Evolutionary conservation across 345 rosid genomes (phyloP).

Genomic region (Streptanthus diversifolius): DNA sequence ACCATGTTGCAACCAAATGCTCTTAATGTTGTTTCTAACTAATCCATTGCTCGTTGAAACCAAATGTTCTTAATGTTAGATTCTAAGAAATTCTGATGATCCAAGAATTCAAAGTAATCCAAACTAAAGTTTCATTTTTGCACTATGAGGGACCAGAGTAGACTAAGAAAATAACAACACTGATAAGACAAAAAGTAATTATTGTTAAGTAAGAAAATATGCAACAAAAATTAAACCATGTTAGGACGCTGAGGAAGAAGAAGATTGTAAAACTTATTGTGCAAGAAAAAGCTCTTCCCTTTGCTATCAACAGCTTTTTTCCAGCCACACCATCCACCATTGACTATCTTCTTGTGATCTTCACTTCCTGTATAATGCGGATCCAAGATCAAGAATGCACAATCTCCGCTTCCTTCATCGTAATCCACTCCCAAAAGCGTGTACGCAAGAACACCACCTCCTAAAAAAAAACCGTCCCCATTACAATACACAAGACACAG

Average conservation of each 20-base stretch:
- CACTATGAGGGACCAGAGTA: neutral
- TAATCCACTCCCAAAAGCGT: slow-evolving; percentile 83
- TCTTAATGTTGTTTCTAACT: too few relatives aligned
- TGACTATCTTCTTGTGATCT: slow-evolving; percentile 76
- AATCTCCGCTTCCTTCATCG: slow-evolving; percentile 74
- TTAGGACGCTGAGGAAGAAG: slow-evolving; percentile 83
- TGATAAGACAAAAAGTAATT: neutral
- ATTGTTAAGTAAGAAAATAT: neutral
- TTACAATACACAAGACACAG: neutral
- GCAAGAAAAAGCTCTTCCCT: slow-evolving; percentile 84
- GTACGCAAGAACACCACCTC: slow-evolving; percentile 97
- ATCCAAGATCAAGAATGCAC: slow-evolving; percentile 86
- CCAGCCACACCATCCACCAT: slow-evolving; percentile 98
- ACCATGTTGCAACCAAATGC: too few relatives aligned
- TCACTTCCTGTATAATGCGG: slow-evolving; percentile 84
- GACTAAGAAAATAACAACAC: neutral
- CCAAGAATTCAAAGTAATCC: neutral
- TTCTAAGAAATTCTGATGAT: neutral
- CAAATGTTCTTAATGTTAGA: too few relatives aligned
- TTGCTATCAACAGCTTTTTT: slow-evolving; percentile 82
- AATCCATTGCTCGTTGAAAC: too few relatives aligned
- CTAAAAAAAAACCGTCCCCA: slow-evolving; percentile 34
- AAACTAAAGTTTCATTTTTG: neutral
- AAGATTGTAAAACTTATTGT: slow-evolving; percentile 84
- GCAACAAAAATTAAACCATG: slow-evolving; percentile 45